phyloP scores from a whole-genome alignment of 495 filamentous ascomycete species.

The Sporormia fimetaria region DNA sequence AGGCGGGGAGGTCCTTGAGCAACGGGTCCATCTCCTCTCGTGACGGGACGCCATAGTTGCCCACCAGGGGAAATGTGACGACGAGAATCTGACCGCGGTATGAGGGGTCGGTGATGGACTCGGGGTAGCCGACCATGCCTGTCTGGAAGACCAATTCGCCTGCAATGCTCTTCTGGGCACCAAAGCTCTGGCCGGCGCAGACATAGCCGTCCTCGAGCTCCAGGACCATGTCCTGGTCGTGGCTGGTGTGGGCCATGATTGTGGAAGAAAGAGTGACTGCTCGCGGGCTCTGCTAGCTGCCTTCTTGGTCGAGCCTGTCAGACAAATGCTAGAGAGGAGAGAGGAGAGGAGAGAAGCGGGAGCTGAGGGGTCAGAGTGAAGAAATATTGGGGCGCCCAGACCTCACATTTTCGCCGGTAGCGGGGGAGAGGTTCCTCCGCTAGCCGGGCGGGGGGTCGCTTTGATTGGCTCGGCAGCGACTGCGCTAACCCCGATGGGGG shows the following conservation, averaged over 20 bases:
- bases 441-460: no score
- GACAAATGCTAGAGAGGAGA: conserved; percentile 5
- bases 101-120: conserved; percentile 86
- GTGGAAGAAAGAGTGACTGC: conserved; percentile 4
- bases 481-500: no score
- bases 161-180: conserved; percentile 78
- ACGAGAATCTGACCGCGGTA: conserved; percentile 88
- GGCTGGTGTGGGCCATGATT: conserved; percentile 13
- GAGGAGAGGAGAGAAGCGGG: background rate
- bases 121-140: conserved; percentile 97
- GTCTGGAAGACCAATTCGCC: conserved; percentile 99
- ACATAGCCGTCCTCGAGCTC: conserved; percentile 82
- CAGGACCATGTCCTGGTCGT: conserved; percentile 46
- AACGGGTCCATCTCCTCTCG: conserved; percentile 70
- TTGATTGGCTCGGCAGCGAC: no score
- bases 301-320: conserved; percentile 8
- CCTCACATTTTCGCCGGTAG: no score
- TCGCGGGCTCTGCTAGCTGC: conserved; percentile 11
- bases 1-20: conserved; percentile 68
- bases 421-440: no score
- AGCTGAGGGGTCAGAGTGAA: no score
- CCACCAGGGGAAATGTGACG: conserved; percentile 79
- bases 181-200: conserved; percentile 91
- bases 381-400: background rate
- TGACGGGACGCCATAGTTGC: conserved; percentile 88